phyloP scores from a whole-genome alignment of 495 filamentous ascomycete genomes.

The Parathielavia hyrcaniae region DNA sequence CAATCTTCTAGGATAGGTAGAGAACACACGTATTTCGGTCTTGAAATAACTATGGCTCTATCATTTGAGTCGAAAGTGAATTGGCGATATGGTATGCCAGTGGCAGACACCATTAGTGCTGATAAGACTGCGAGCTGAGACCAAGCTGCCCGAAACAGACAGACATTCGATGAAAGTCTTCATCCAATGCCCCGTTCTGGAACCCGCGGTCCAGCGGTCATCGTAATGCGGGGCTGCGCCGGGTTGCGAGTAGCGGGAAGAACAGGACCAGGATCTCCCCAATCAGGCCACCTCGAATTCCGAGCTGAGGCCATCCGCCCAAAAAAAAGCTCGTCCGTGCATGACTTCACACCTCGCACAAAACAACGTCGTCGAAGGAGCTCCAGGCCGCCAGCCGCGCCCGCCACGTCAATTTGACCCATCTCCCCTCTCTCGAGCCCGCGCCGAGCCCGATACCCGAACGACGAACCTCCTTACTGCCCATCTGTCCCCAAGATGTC shows the following conservation, averaged over 20 bases:
- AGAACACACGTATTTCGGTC: too few species aligned
- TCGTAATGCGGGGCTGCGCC: constrained; percentile 8
- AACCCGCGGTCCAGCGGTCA: background rate
- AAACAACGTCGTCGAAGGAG: constrained; percentile 27
- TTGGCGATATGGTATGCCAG: too few species aligned
- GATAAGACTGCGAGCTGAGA: too few species aligned
- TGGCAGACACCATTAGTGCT: too few species aligned
- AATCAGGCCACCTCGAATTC: constrained; percentile 32
- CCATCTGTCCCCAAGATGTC: constrained; percentile 34
- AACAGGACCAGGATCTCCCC: constrained; percentile 12
- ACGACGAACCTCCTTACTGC: constrained; percentile 13
- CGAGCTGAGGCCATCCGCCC: constrained; percentile 26
- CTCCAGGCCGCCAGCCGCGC: constrained; percentile 31
- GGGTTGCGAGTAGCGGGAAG: constrained; percentile 19
- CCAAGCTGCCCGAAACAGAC: too few species aligned
- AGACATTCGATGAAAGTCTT: too few species aligned
- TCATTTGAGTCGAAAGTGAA: too few species aligned
- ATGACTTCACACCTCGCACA: constrained; percentile 35
- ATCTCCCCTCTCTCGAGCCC: constrained; percentile 36
- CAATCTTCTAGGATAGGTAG: too few species aligned
- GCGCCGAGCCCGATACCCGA: constrained; percentile 15
- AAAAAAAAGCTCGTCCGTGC: constrained; percentile 37
- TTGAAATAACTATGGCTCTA: too few species aligned
- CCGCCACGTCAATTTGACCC: constrained; percentile 38
- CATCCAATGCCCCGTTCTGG: background rate